phyloP scores from a whole-genome alignment of 2,329 filamentous ascomycete genomes.

The Penicillium concentricum region DNA sequence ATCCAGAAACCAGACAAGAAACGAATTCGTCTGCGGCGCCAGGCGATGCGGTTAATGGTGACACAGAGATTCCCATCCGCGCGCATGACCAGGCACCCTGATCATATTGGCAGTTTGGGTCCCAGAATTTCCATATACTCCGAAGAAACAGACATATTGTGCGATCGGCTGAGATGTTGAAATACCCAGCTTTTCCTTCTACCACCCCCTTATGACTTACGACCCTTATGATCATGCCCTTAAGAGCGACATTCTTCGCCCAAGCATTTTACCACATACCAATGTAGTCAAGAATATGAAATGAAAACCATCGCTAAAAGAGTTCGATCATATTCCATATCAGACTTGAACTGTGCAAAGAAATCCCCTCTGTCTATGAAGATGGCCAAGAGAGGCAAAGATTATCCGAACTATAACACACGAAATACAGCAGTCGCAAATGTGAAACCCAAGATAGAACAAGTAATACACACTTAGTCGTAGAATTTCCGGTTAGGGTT shows the following conservation, averaged over 20 bases:
- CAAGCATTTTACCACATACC: constrained; percentile 12
- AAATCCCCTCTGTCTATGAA: constrained; percentile 21
- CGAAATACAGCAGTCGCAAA: constrained; percentile 12
- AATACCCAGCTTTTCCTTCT: neutral
- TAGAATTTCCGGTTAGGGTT: constrained; percentile 96
- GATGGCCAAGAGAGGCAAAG: constrained; percentile 16
- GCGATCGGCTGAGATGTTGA: neutral
- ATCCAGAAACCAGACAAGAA: neutral
- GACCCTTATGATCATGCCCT: constrained; percentile 10
- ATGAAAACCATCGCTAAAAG: constrained; percentile 19
- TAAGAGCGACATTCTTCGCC: constrained; percentile 8
- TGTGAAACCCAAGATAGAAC: constrained; percentile 1
- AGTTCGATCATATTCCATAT: constrained; percentile 19
- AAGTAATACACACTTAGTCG: constrained; percentile 58
- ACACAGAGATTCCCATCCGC: constrained; percentile 8
- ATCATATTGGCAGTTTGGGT: neutral
- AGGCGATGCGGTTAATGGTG: neutral
- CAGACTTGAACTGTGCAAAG: constrained; percentile 20
- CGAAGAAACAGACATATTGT: neutral
- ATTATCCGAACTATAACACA: constrained; percentile 25
- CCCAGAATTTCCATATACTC: neutral
- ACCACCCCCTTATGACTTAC: constrained; percentile 6
- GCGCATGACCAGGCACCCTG: constrained; percentile 4
- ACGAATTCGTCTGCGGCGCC: neutral
- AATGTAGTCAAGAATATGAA: constrained; percentile 11